These are phyloP conservation scores for Nannizziopsis barbatae DNA, from an alignment of 2,329 filamentous ascomycete species.

Conservation along the genomic window DNA sequence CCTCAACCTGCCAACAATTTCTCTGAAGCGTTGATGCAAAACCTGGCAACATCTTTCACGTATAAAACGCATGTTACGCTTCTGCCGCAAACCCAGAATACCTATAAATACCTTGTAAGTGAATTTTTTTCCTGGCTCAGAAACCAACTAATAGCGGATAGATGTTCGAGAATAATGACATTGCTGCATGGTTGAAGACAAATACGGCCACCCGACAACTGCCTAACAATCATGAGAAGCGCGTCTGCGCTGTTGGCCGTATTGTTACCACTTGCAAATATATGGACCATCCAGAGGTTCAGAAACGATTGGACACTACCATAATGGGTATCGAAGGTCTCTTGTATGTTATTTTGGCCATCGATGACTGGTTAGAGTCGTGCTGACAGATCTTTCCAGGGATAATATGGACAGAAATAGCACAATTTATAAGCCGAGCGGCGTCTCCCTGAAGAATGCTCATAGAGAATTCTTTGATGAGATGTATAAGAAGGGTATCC, in stretches of 20 bases:
- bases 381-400: conserved; percentile 1
- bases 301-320: conserved; percentile 2
- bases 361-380: no score
- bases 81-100: conserved; percentile 5
- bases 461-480: conserved; percentile 6
- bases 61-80: conserved; percentile 1
- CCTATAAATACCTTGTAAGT: conserved; percentile 5
- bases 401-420: conserved; percentile 1
- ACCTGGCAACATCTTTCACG: conserved; percentile 8
- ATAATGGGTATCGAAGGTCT: conserved; percentile 7
- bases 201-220: conserved; percentile 1
- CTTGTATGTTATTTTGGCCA: conserved; percentile 1
- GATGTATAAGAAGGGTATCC: neutral
- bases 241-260: conserved; percentile 5
- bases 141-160: neutral
- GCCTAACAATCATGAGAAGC: neutral
- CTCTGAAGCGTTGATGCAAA: conserved; percentile 6
- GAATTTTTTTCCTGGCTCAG: neutral
- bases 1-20: conserved; percentile 1
- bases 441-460: neutral
- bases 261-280: conserved; percentile 9
- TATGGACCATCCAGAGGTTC: neutral
- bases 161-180: conserved; percentile 9
- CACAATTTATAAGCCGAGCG: neutral
- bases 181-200: neutral